Conservation (phyloP, 1,284 basidiomycete species). For the Puccinia novopanici region DNA sequence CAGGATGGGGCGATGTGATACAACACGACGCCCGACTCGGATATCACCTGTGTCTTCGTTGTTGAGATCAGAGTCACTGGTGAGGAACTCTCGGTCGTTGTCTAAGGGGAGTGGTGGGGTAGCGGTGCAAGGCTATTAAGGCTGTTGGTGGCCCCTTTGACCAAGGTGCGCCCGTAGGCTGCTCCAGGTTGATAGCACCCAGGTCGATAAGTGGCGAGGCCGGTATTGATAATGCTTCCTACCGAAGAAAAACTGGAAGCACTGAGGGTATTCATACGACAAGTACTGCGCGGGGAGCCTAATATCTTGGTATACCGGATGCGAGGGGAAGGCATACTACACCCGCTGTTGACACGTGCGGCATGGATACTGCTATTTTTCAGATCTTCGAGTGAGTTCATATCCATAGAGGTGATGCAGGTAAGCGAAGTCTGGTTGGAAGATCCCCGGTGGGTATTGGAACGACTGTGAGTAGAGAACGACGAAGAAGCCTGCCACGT, state of each 20-base stretch:
- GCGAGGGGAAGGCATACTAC: constrained; percentile 32
- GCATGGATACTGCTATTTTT: constrained; percentile 1
- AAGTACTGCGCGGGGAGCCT: constrained; percentile 29
- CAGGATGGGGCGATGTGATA: constrained; percentile 8
- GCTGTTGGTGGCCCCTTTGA: constrained; percentile 19
- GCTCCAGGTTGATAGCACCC: not conserved
- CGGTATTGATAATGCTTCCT: constrained; percentile 17
- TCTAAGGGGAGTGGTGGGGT: not conserved
- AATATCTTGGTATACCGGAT: constrained; percentile 41
- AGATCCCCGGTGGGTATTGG: not conserved
- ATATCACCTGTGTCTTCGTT: constrained; percentile 19
- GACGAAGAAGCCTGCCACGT: constrained; percentile 36
- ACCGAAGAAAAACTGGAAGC: constrained; percentile 45
- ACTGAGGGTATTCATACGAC: constrained; percentile 38
- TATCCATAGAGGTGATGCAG: constrained; percentile 36
- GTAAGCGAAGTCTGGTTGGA: constrained; percentile 47
- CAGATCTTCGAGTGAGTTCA: constrained; percentile 18
- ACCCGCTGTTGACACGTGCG: constrained; percentile 9
- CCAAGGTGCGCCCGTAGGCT: not conserved
- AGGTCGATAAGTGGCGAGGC: not conserved
- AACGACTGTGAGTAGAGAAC: constrained; percentile 30
- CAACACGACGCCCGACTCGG: constrained; percentile 7
- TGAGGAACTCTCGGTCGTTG: constrained; percentile 36
- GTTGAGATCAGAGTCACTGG: constrained; percentile 6
- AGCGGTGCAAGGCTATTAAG: not conserved